Conservation (phyloP, 495 filamentous ascomycete species). For the Trichoderma orchidacearum region DNA sequence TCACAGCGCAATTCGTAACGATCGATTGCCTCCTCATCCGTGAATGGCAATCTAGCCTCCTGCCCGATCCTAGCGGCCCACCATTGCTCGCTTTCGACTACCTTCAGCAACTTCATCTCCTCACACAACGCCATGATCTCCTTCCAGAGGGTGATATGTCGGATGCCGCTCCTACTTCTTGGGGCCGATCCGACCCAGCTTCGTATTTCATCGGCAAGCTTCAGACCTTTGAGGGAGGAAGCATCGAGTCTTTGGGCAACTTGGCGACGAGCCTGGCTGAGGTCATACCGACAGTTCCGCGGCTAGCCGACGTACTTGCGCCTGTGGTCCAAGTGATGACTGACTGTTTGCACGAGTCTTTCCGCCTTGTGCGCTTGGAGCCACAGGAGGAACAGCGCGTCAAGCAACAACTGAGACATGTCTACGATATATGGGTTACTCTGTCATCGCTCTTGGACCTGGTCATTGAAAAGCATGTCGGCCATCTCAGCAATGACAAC, state of each 20-base stretch:
- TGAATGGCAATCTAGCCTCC: not conserved
- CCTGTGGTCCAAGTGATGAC: slow-evolving; percentile 18
- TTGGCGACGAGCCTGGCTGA: slow-evolving; percentile 18
- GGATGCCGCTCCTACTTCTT: not conserved
- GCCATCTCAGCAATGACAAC: slow-evolving; percentile 26
- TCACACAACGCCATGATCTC: slow-evolving; percentile 1
- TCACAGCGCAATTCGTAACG: slow-evolving; percentile 17
- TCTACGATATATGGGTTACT: slow-evolving; percentile 22
- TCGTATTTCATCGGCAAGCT: not conserved
- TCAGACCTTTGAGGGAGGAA: not conserved
- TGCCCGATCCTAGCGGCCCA: slow-evolving; percentile 7
- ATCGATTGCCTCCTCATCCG: slow-evolving; percentile 11
- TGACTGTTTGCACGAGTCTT: slow-evolving; percentile 16
- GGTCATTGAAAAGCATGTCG: slow-evolving; percentile 35
- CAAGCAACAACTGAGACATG: slow-evolving; percentile 13
- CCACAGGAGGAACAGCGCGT: not conserved
- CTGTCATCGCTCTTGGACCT: slow-evolving; percentile 24
- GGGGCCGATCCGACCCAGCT: not conserved
- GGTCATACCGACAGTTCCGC: slow-evolving; percentile 23
- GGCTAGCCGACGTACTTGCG: slow-evolving; percentile 26
- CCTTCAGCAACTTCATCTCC: slow-evolving; percentile 7
- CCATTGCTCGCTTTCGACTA: slow-evolving; percentile 16
- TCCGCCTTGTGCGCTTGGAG: slow-evolving; percentile 4
- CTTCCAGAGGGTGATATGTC: not conserved
- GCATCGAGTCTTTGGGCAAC: slow-evolving; percentile 7